phyloP scores from a whole-genome alignment of 1,139 yeast species.

The Yamadazyma kanchanaburiensis region DNA sequence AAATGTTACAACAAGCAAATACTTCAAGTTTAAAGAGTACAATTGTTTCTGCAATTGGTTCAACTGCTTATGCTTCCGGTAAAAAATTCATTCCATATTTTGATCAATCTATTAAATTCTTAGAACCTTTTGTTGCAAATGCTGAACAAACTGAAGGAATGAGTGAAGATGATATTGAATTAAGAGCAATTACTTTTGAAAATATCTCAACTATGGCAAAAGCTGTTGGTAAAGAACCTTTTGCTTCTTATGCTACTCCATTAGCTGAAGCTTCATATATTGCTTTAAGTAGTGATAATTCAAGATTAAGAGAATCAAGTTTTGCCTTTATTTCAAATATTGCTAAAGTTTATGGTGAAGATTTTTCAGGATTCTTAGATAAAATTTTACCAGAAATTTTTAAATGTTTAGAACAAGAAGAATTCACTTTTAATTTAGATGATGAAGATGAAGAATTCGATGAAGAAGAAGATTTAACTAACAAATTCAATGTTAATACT shows the following conservation, averaged over 20 bases:
- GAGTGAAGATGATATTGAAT: conserved; percentile 76
- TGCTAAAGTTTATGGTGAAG: conserved; percentile 92
- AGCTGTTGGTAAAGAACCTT: conserved; percentile 91
- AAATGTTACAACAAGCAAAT: conserved; percentile 68
- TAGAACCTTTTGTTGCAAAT: conserved; percentile 74
- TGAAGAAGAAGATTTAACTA: conserved; percentile 58
- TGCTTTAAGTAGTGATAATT: conserved; percentile 72
- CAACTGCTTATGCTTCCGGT: conserved; percentile 95
- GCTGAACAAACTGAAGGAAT: conserved; percentile 66
- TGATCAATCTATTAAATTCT: conserved; percentile 69
- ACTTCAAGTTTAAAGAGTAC: conserved; percentile 75
- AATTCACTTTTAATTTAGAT: conserved; percentile 53
- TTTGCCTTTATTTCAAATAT: conserved; percentile 92
- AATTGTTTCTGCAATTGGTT: conserved; percentile 93
- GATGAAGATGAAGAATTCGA: conserved; percentile 37
- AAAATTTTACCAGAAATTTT: conserved; percentile 81
- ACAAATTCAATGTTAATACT: conserved; percentile 81
- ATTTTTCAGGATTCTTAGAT: conserved; percentile 82
- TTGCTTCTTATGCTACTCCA: conserved; percentile 83
- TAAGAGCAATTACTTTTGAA: conserved; percentile 89
- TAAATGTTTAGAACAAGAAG: conserved; percentile 81
- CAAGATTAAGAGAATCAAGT: conserved; percentile 91
- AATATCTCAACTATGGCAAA: conserved; percentile 93
- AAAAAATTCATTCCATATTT: conserved; percentile 83
- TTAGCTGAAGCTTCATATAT: conserved; percentile 85